Conservation (phyloP, 1,284 basidiomycete genomes). For the Erythrobasidium hasegawianum region DNA sequence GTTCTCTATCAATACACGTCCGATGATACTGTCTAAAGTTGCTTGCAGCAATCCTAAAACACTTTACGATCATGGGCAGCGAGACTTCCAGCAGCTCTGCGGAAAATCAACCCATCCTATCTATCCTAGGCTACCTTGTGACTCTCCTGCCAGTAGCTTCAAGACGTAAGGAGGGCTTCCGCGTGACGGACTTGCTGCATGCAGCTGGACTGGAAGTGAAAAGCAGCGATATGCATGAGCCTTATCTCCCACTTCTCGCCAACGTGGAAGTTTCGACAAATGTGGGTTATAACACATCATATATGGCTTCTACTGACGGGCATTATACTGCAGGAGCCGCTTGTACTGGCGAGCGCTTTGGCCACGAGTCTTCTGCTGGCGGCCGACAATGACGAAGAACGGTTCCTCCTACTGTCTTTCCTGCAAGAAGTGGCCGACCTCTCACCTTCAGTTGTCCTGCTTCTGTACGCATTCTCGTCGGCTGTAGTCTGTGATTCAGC, state of each 20-base stretch:
- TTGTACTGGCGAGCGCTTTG: constrained; percentile 24
- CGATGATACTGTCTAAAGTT: no score
- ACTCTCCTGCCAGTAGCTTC: background rate
- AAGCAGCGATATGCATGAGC: background rate
- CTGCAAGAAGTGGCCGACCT: constrained; percentile 27
- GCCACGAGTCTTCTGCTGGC: constrained; percentile 14
- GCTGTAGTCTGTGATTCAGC: no score
- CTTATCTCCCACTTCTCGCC: constrained; percentile 10
- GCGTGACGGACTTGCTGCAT: background rate
- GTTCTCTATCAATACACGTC: no score
- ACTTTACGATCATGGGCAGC: background rate
- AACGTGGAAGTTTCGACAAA: constrained; percentile 7
- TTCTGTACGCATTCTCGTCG: constrained; percentile 25
- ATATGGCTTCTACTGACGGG: no score
- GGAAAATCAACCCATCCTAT: no score
- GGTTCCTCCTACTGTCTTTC: constrained; percentile 10
- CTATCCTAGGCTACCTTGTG: constrained; percentile 8
- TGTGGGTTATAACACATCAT: no score
- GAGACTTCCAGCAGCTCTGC: no score
- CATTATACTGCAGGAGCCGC: constrained; percentile 34
- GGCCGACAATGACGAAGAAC: background rate
- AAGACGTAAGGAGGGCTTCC: background rate
- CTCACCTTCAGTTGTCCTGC: constrained; percentile 10
- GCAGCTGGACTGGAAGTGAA: background rate
- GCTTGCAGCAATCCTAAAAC: background rate